Percentiles rank a stretch among this genome's conserved stretches.
These are phyloP conservation scores for Rhodotorula graminis DNA, from an alignment of 768 basidiomycete genomes.

Conservation along the genomic window DNA sequence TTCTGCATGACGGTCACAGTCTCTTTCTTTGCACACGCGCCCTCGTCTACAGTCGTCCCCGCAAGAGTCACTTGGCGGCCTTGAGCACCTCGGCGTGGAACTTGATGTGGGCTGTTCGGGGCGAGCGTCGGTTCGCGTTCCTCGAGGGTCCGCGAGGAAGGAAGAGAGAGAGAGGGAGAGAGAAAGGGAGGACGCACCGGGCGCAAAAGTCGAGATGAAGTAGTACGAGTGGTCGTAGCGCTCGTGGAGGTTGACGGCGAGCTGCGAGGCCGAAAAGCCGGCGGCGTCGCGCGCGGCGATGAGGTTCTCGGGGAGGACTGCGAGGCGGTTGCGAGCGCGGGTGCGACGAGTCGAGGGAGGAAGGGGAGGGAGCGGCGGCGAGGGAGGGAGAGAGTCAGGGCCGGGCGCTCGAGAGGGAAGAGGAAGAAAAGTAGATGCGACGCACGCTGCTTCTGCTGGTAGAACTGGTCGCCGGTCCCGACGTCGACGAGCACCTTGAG, in stretches of 20 bases:
- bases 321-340: background rate
- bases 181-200: background rate
- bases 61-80: slow-evolving; percentile 5
- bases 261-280: slow-evolving; percentile 68
- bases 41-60: background rate
- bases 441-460: slow-evolving; percentile 66
- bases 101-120: slow-evolving; percentile 68
- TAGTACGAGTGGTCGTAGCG: slow-evolving; percentile 44
- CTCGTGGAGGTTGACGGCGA: slow-evolving; percentile 56
- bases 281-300: slow-evolving; percentile 67
- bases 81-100: slow-evolving; percentile 88
- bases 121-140: slow-evolving; percentile 45
- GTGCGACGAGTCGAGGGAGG: too few species aligned
- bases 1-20: too few species aligned
- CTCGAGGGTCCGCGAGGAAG: background rate
- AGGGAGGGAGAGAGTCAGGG: background rate
- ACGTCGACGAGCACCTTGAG: slow-evolving; percentile 74
- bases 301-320: slow-evolving; percentile 79
- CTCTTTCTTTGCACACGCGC: background rate
- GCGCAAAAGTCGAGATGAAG: slow-evolving; percentile 40
- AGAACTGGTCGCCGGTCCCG: slow-evolving; percentile 57
- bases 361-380: background rate
- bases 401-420: too few species aligned
- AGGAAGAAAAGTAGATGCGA: too few species aligned
- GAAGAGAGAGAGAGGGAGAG: slow-evolving; percentile 57